phyloP scores from a whole-genome alignment of 2,329 filamentous ascomycete genomes.

The Lecanicillium sp. region DNA sequence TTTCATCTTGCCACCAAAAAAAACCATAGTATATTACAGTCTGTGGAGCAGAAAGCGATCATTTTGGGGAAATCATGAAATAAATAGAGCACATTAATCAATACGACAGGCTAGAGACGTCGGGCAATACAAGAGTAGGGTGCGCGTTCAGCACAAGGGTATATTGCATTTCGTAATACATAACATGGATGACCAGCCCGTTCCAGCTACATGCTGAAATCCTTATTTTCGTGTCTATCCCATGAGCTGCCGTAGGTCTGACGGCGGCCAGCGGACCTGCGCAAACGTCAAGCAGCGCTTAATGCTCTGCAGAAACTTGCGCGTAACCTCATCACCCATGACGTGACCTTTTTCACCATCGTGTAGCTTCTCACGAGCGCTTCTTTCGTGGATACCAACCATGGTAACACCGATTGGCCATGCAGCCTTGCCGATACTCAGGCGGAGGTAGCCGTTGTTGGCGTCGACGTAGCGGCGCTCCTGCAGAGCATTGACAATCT shows the following conservation, averaged over 20 bases:
- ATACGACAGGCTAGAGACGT: too few relatives aligned
- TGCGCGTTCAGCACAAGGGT: not conserved
- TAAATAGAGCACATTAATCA: too few relatives aligned
- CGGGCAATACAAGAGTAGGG: too few relatives aligned
- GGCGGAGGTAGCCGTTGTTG: conserved; percentile 85
- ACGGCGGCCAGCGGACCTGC: conserved; percentile 91
- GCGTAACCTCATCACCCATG: conserved; percentile 91
- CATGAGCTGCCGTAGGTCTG: conserved; percentile 91
- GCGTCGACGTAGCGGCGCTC: conserved; percentile 90
- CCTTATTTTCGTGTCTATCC: too few relatives aligned
- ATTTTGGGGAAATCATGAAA: too few relatives aligned
- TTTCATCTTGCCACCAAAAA: too few relatives aligned
- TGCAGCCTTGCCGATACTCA: conserved; percentile 93
- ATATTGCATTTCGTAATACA: conserved; percentile 4
- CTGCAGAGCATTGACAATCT: conserved; percentile 89
- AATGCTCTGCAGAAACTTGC: conserved; percentile 96
- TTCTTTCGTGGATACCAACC: conserved; percentile 98
- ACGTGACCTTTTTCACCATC: conserved; percentile 86
- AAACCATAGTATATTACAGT: too few relatives aligned
- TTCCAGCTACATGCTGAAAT: too few relatives aligned
- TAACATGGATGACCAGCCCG: too few relatives aligned
- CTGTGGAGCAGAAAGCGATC: too few relatives aligned
- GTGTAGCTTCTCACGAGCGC: conserved; percentile 90
- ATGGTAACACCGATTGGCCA: conserved; percentile 99
- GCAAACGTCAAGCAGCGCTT: conserved; percentile 95